Evolutionary conservation across 2,329 filamentous ascomycete species (phyloP), one percentile per base, ranked within the genome.

Genomic region (Helminthosporium solani): DNA sequence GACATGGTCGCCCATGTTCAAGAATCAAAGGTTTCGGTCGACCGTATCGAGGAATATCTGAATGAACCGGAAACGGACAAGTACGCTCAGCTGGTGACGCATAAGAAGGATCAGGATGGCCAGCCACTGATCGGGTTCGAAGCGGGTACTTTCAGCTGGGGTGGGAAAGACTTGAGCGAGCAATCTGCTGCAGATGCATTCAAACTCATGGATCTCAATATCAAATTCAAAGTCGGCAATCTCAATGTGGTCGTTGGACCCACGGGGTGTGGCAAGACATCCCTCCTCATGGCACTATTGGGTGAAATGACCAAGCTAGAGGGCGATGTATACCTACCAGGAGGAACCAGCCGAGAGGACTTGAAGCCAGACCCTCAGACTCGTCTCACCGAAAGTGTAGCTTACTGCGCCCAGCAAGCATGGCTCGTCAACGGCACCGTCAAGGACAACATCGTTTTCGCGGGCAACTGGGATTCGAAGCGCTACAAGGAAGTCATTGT

Each of bases 1-100:
- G 94, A 99, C 70, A 99, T 99, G 94, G 87, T 97, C 64, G 94
- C 94, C 9, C 94, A 97, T 72, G 91, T 99, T 3, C 90, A 96
- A 73, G 94, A 99, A 72, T 89, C 91, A 19, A 95, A 95, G 73
- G 92, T 99, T 16, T 99, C 94, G 0, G 85, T 99, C 41, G 91
- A 96, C 63, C 91, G 94, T 76, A 89, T 99, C 7, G 92, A 99
- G 64, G 88, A 95, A 59, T 99, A 96, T 61, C 72, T 99, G 33
- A 85, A 80, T 46, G 94, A 99, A 67, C 90, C 94, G 7, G 94
- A 99, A 73, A 99, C 94, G 0, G 90, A 95, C 47, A 99, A 99
- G 70, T 97, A 96, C 65, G 77, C 82, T 30, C 94, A 97, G 65
- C 79, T 99, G 1, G 82, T 85, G 11, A 75, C 82, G 21, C 82